These are phyloP conservation scores for Henningerozyma blattae DNA, from an alignment of 805 yeast genomes.

Conservation along the genomic window DNA sequence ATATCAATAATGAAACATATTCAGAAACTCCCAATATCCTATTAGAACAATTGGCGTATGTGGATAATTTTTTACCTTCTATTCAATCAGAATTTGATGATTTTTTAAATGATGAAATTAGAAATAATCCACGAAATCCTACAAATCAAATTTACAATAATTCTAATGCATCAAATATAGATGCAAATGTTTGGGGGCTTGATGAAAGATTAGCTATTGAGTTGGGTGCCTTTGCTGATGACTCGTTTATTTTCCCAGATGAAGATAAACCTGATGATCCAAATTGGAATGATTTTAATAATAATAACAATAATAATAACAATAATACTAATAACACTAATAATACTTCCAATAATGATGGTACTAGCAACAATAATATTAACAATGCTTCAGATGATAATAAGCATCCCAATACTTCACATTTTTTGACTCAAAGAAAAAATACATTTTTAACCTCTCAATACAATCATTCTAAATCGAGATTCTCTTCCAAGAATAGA, in stretches of 20 bases:
- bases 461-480: constrained; percentile 20
- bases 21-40: constrained; percentile 29
- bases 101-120: constrained; percentile 5
- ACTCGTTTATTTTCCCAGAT: constrained; percentile 68
- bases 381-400: constrained; percentile 2
- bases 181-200: constrained; percentile 13
- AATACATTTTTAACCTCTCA: constrained; percentile 22
- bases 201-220: constrained; percentile 50
- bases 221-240: constrained; percentile 74
- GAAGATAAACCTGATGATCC: constrained; percentile 35
- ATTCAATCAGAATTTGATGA: constrained; percentile 30
- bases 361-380: not conserved
- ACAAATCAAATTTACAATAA: too few species aligned
- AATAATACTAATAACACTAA: constrained; percentile 1
- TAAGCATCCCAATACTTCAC: constrained; percentile 9
- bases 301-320: constrained; percentile 3
- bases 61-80: constrained; percentile 61
- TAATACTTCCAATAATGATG: not conserved
- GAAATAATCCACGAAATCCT: constrained; percentile 32
- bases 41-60: constrained; percentile 67
- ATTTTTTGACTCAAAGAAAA: constrained; percentile 19
- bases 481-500: constrained; percentile 15
- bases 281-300: constrained; percentile 5
- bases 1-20: too few species aligned
- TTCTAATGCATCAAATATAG: constrained; percentile 1